phyloP scores from a whole-genome alignment of 2,329 filamentous ascomycete species.

The Orbilia quercus region DNA sequence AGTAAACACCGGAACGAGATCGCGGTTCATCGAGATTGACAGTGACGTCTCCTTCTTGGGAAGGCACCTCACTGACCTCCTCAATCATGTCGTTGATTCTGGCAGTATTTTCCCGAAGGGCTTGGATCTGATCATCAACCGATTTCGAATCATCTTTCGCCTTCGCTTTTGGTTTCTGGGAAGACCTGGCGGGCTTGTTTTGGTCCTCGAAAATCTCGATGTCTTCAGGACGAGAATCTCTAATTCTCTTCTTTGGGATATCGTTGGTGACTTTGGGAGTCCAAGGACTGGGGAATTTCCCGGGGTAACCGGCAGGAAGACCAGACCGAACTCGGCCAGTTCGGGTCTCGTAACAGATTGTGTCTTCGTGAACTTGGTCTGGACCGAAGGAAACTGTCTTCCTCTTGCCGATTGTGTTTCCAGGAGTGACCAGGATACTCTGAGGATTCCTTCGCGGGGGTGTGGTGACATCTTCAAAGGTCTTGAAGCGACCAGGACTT shows the following conservation, averaged over 20 bases:
- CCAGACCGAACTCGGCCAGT: conserved; percentile 64
- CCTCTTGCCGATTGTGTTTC: conserved; percentile 65
- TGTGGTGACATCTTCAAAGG: conserved; percentile 33
- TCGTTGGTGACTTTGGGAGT: conserved; percentile 62
- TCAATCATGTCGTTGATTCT: conserved; percentile 59
- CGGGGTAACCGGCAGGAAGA: conserved; percentile 66
- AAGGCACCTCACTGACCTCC: conserved; percentile 49
- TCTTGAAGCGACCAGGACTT: conserved; percentile 32
- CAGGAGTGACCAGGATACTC: conserved; percentile 69
- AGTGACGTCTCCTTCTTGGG: conserved; percentile 55
- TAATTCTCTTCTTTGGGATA: conserved; percentile 55
- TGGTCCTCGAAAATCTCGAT: conserved; percentile 57
- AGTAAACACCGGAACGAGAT: conserved; percentile 59
- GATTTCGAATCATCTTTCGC: conserved; percentile 33
- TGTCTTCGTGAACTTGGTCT: conserved; percentile 65
- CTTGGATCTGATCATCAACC: conserved; percentile 52
- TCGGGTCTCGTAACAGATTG: conserved; percentile 64
- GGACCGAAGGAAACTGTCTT: conserved; percentile 69
- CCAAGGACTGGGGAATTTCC: conserved; percentile 69
- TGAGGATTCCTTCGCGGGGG: conserved; percentile 62
- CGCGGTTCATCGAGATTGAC: conserved; percentile 58
- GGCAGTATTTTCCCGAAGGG: conserved; percentile 57
- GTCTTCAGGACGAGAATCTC: conserved; percentile 43
- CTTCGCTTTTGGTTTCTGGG: conserved; percentile 40
- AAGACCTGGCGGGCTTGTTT: conserved; percentile 32